Evolutionary conservation across 805 yeast species (phyloP), one percentile per base, ranked within the genome.

Genomic region (Pichia pseudocactophila): DNA sequence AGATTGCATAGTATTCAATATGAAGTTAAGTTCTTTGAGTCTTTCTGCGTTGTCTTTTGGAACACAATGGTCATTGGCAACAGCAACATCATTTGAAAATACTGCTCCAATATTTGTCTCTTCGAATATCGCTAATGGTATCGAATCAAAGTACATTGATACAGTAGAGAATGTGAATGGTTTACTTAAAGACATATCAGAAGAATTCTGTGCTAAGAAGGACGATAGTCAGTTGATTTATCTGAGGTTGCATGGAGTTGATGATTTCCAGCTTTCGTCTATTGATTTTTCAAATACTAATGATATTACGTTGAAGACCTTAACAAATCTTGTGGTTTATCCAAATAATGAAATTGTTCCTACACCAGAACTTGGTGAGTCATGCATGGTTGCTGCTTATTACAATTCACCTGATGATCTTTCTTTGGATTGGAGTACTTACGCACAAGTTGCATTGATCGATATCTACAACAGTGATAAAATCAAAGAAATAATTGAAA

Each of bases 51-150:
- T 41, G 3, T n/a, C 42, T 9, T 17, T 41, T 2, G 19, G 41
- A 8, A 43, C 55, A 9, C 28, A 45, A 7, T 40, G 41, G 8
- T 51, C 33, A n/a, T 9, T 43, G n/a, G 19, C 30, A 11, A 25
- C 34, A 15, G 40, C 40, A 20, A 34, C 44, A 13, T 61, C 62
- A 2, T 61, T 57, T 46, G 51, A 53, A 36, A 61, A 63, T 46
- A 49, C 65, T 2, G 59, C 65, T 10, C 66, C 66, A 7, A 36
- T 63, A 32, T 42, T 59, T 27, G 46, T 56, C 22, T 43, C 52
- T 17, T 47, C 50, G 5, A 38, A 49, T 22, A 33, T 13, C 36
- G 27, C 18, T 34, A 32, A 12, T 11, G 34, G 11, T 34, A 18
- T 22, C 7, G 40, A 15, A 39, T 47, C 39, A 41, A 34, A 50